Percentiles rank a stretch among this genome's conserved stretches.
Evolutionary conservation across 179 eudicot species (phyloP).

Genomic region (Heliamphora pulchella): DNA sequence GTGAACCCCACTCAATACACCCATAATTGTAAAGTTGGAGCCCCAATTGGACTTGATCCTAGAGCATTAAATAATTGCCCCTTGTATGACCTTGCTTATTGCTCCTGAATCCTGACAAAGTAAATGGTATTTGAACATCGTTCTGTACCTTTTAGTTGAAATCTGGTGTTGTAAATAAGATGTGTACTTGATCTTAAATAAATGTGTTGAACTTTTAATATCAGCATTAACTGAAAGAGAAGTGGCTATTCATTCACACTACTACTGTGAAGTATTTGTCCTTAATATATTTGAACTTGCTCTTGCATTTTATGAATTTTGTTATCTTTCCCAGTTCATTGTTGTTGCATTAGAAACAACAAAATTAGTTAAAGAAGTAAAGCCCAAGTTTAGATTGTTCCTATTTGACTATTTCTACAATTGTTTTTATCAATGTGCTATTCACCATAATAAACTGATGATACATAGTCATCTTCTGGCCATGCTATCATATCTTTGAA

Average conservation of each 20-base stretch:
- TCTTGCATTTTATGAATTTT: neutral
- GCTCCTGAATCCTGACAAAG: neutral
- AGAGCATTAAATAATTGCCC: no score
- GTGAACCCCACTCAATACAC: no score
- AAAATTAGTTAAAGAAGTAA: constrained; percentile 1
- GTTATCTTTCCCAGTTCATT: neutral
- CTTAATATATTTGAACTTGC: neutral
- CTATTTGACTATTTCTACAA: neutral
- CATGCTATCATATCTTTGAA: constrained; percentile 15
- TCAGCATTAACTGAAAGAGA: neutral
- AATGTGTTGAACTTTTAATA: neutral
- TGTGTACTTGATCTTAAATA: neutral
- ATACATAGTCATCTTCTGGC: neutral
- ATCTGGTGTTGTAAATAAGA: neutral
- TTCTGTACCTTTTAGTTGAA: neutral
- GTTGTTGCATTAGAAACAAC: neutral
- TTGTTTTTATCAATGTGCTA: neutral
- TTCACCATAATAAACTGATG: neutral
- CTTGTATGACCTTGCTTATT: neutral
- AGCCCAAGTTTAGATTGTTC: neutral
- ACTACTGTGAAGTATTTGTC: neutral
- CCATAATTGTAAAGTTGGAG: no score
- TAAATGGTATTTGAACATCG: neutral
- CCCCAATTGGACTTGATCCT: no score
- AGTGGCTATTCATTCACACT: neutral